Evolutionary conservation across 441 rosid species (phyloP), one percentile per base, ranked within the genome.

Genomic region (Geranium incanum): DNA sequence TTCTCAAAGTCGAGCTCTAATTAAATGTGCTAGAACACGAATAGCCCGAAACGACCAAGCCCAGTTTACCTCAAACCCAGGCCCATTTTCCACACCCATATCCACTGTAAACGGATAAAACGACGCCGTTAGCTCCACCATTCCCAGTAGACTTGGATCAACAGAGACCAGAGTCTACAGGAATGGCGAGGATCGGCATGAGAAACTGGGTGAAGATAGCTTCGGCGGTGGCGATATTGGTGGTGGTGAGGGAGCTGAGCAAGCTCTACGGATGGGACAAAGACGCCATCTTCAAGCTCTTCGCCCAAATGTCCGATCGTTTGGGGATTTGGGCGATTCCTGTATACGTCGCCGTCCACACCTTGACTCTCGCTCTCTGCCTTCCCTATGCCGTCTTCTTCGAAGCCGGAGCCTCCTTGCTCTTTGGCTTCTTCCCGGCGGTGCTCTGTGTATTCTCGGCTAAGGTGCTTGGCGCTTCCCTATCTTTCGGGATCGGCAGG

Each of bases 401-500:
- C 23, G 97, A 91, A 81, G 96, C 96, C 2, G 95, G 82, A 9
- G 95, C 98, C 70, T 82, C 97, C 69, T 71, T 88, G 9, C 84
- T 93, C 50, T 93, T 91, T 69, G 96, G 97, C 1, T 93, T 93
- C 81, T 55, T 88, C 71, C 92, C 92, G 0, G 97, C 92, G 8
- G 88, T 93, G 12, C 72, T 87, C 72, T 87, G 93, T 71, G 93
- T 91, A 66, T 88, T 91, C 75, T 82, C 84, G 8, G 90, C 97
- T 68, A 93, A 91, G 79, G 45, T 93, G 67, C 81, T 91, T 18
- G 98, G 95, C 0, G 97, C 96, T 78, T 91, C 97, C 18, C 89
- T 93, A 72, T 93, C 96, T 70, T 93, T 93, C 78, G 82, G 84
- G 87, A 82, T 93, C 83, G 95, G 97, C 91, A 93, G 96, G 98